These are phyloP conservation scores for Hypoxylon fragiforme DNA, from an alignment of 495 filamentous ascomycete genomes.

Conservation along the genomic window DNA sequence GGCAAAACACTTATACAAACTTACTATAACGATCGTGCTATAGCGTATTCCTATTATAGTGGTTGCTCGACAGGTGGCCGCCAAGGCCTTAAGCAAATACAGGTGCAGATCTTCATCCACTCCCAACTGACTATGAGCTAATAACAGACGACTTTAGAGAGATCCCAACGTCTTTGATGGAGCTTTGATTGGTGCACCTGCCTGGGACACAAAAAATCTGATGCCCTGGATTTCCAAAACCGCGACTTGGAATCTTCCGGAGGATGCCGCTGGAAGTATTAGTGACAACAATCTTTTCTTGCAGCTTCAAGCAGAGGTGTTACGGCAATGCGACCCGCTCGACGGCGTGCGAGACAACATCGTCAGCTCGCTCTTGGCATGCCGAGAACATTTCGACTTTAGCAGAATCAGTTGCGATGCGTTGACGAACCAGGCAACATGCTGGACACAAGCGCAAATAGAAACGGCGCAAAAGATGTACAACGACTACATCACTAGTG, in stretches of 20 bases:
- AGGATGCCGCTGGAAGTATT: slow-evolving; percentile 53
- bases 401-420: slow-evolving; percentile 53
- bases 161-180: slow-evolving; percentile 30
- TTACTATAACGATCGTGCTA: slow-evolving; percentile 26
- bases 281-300: slow-evolving; percentile 49
- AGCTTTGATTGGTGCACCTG: slow-evolving; percentile 29
- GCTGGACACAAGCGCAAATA: slow-evolving; percentile 57
- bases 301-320: slow-evolving; percentile 56
- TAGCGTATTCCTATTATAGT: slow-evolving; percentile 45
- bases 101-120: slow-evolving; percentile 18
- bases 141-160: slow-evolving; percentile 1
- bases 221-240: slow-evolving; percentile 45
- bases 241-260: slow-evolving; percentile 39
- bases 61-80: slow-evolving; percentile 58
- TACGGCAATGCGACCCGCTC: slow-evolving; percentile 63
- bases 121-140: not conserved
- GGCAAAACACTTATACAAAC: slow-evolving; percentile 39
- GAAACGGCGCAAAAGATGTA: slow-evolving; percentile 57
- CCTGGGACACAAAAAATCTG: slow-evolving; percentile 51
- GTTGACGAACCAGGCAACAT: slow-evolving; percentile 41
- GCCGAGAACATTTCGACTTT: slow-evolving; percentile 47
- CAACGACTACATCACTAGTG: slow-evolving; percentile 51
- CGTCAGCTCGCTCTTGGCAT: slow-evolving; percentile 60
- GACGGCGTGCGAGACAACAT: slow-evolving; percentile 65
- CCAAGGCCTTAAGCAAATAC: slow-evolving; percentile 52